These are phyloP conservation scores for Strobilomyces dryophilus DNA, from an alignment of 768 basidiomycete species.

Conservation along the genomic window DNA sequence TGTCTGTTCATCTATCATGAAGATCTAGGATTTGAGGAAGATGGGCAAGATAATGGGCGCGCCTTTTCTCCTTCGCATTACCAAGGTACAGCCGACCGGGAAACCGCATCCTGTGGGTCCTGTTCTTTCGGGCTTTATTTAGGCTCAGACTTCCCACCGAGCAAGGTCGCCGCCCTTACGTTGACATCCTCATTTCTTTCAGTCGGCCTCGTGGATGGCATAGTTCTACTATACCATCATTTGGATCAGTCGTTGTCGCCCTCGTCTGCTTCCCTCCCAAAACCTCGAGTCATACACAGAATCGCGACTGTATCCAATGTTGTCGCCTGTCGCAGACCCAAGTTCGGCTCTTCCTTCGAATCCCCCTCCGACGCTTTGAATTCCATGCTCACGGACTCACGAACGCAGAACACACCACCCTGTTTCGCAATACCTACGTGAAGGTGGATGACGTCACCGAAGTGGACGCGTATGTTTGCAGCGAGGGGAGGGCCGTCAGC, in stretches of 20 bases:
- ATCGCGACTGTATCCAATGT: slow-evolving; percentile 44
- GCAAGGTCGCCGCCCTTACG: slow-evolving; percentile 72
- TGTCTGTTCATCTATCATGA: slow-evolving; percentile 64
- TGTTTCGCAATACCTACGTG: slow-evolving; percentile 95
- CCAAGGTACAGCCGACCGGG: slow-evolving; percentile 70
- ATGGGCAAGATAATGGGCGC: slow-evolving; percentile 59
- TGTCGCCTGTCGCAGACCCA: slow-evolving; percentile 4
- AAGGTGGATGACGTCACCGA: slow-evolving; percentile 90
- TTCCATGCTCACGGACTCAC: slow-evolving; percentile 86
- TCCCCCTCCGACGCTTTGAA: slow-evolving; percentile 52
- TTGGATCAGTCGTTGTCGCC: slow-evolving; percentile 85
- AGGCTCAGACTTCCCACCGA: not conserved
- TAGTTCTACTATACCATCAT: slow-evolving; percentile 87
- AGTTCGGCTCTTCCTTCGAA: not conserved
- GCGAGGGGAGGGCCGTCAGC: slow-evolving; percentile 56
- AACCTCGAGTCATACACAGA: slow-evolving; percentile 80
- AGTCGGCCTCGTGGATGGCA: slow-evolving; percentile 92
- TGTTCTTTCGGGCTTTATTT: not conserved
- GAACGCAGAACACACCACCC: slow-evolving; percentile 94
- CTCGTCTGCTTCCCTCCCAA: slow-evolving; percentile 72
- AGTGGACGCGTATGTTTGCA: slow-evolving; percentile 89
- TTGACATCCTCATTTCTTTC: slow-evolving; percentile 79
- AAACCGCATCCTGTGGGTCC: slow-evolving; percentile 70
- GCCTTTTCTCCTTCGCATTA: slow-evolving; percentile 66
- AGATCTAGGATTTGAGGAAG: slow-evolving; percentile 85